phyloP scores from a whole-genome alignment of 192 early-diverging fungal species.

The Coemansia sp. region DNA sequence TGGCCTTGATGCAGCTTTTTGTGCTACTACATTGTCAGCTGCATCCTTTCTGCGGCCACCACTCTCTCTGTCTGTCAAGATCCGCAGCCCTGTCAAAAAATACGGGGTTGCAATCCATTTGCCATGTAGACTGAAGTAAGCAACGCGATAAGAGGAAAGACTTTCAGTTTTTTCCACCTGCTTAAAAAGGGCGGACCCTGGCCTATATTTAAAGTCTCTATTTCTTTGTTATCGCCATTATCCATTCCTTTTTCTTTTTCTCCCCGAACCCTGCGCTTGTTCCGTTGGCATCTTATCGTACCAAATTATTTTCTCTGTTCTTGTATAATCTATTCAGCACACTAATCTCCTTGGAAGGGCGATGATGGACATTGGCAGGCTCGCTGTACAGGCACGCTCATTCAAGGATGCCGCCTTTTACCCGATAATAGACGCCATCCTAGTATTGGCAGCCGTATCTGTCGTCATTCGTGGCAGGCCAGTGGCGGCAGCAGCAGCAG shows the following conservation, averaged over 20 bases:
- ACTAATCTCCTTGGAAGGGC: background rate
- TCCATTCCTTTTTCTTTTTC: background rate
- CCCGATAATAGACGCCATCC: background rate
- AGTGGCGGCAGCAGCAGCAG: background rate
- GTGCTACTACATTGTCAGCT: no score
- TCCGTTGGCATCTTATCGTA: background rate
- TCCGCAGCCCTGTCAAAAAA: no score
- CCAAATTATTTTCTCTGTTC: background rate
- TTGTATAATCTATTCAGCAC: background rate
- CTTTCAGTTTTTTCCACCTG: no score
- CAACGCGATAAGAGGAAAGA: no score
- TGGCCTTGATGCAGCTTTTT: no score
- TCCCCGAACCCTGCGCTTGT: background rate
- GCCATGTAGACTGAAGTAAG: no score
- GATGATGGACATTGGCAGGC: background rate
- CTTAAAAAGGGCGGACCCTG: no score
- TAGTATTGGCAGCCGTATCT: background rate
- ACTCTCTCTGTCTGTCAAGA: no score
- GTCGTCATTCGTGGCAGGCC: background rate
- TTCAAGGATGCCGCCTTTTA: conserved; percentile 2
- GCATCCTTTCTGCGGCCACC: no score
- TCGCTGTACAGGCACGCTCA: background rate
- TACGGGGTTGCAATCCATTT: no score
- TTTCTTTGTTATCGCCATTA: background rate
- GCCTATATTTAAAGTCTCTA: background rate